Percentiles rank a stretch among this genome's conserved stretches.
These are phyloP conservation scores for Diaporthe sp. DNA, from an alignment of 2,329 filamentous ascomycete species.

Conservation along the genomic window DNA sequence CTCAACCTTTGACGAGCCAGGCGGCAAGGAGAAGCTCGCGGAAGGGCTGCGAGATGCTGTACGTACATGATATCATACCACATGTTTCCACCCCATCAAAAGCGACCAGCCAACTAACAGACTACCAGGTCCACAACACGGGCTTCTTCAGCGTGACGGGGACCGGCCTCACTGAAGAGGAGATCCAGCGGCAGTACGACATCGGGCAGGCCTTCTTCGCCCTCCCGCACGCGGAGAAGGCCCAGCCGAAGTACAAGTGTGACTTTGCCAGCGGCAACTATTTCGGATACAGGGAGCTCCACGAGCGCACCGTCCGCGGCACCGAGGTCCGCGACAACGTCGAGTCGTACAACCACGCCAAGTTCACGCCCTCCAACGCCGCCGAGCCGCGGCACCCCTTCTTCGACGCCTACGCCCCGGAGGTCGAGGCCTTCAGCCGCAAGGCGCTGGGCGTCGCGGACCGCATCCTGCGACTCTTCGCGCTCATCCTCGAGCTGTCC, in stretches of 20 bases:
- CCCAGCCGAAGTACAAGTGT: constrained; percentile 61
- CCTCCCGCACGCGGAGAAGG: constrained; percentile 60
- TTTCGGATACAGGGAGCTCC: constrained; percentile 59
- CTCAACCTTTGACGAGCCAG: constrained; percentile 60
- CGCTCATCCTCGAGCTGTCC: constrained; percentile 67
- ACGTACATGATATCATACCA: neutral
- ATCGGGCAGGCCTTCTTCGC: constrained; percentile 66
- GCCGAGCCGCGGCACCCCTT: constrained; percentile 53
- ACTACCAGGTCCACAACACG: constrained; percentile 46
- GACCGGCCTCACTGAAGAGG: constrained; percentile 64
- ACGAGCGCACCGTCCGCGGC: constrained; percentile 50
- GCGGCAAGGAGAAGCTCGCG: constrained; percentile 64
- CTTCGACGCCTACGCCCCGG: constrained; percentile 55
- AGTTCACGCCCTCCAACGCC: constrained; percentile 58
- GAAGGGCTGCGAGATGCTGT: constrained; percentile 66
- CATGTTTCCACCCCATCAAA: constrained; percentile 41
- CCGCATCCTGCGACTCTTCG: constrained; percentile 48
- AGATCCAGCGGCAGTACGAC: constrained; percentile 67
- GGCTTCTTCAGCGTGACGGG: constrained; percentile 70
- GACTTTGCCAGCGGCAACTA: constrained; percentile 61
- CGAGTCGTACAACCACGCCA: constrained; percentile 68
- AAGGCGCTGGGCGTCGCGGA: constrained; percentile 50
- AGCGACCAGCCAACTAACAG: neutral
- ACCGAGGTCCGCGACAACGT: constrained; percentile 60
- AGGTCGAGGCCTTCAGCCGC: constrained; percentile 65